Conservation (phyloP, 1,139 yeast species). For the Yamadazyma oceani region DNA sequence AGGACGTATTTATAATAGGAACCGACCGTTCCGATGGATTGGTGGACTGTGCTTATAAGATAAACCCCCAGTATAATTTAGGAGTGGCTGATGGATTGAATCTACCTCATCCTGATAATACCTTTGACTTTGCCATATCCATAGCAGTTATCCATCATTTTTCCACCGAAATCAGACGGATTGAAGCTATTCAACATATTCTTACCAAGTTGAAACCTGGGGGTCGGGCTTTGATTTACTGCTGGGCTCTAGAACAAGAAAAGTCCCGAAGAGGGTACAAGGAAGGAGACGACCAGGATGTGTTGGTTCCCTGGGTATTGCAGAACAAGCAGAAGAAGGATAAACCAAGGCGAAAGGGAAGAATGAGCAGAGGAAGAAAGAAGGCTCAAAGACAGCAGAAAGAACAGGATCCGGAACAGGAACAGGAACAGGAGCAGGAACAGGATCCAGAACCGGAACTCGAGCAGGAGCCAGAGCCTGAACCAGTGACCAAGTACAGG, state of each 20-base stretch:
- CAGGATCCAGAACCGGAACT: constrained; percentile 19
- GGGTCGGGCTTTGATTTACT: constrained; percentile 78
- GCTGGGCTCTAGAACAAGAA: constrained; percentile 96
- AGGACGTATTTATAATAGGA: constrained; percentile 68
- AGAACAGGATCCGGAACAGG: constrained; percentile 17
- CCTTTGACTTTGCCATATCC: constrained; percentile 88
- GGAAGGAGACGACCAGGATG: constrained; percentile 89
- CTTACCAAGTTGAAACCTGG: constrained; percentile 55
- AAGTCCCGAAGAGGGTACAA: constrained; percentile 83
- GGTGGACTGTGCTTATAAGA: constrained; percentile 63
- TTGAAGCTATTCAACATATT: constrained; percentile 70
- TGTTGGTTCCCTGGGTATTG: constrained; percentile 92
- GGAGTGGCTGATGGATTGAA: constrained; percentile 75
- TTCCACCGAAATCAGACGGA: constrained; percentile 76
- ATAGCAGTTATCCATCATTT: constrained; percentile 97
- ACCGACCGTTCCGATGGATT: constrained; percentile 83
- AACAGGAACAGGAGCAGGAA: constrained; percentile 18
- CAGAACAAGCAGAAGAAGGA: constrained; percentile 41
- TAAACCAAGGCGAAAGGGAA: constrained; percentile 17
- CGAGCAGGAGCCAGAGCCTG: constrained; percentile 16
- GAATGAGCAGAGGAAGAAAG: constrained; percentile 13
- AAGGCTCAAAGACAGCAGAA: constrained; percentile 11
- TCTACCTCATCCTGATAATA: constrained; percentile 60
- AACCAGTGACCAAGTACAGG: constrained; percentile 61
- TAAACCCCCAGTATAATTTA: constrained; percentile 38